A percentile compares a stretch with the other conserved stretches of the same genome.
phyloP scores from a whole-genome alignment of 2,329 filamentous ascomycete genomes.

The Dothistroma pini region DNA sequence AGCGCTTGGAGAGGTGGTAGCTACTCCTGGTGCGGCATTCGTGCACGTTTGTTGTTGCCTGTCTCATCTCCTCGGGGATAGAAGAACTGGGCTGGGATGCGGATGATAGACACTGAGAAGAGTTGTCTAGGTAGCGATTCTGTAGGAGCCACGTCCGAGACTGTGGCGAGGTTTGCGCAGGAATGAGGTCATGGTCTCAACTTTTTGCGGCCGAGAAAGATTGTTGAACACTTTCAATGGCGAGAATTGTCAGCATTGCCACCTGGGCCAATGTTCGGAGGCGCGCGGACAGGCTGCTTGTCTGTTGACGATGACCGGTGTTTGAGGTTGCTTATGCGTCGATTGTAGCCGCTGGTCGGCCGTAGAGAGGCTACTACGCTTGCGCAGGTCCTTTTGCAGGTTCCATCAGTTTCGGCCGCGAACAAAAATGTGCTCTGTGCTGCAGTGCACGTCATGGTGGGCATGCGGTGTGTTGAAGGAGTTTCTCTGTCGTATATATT shows the following conservation, averaged over 20 bases:
- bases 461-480: neutral
- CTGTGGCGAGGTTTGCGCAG: neutral
- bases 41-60: no score
- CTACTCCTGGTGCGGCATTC: no score
- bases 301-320: neutral
- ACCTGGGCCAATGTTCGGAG: neutral
- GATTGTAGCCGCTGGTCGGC: neutral
- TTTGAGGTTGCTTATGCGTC: neutral
- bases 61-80: no score
- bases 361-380: neutral
- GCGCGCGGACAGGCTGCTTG: neutral
- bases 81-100: no score
- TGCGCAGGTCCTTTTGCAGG: neutral
- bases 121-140: neutral
- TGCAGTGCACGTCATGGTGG: constrained; percentile 1
- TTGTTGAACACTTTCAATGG: neutral
- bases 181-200: neutral
- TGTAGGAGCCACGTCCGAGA: neutral
- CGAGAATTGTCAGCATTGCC: neutral
- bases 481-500: neutral
- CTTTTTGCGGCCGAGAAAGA: neutral
- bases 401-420: constrained; percentile 1
- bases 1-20: no score
- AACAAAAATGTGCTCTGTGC: neutral
- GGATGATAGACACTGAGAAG: no score